Conservation (phyloP, 1,139 yeast species). For the Kazachstania sp. region DNA sequence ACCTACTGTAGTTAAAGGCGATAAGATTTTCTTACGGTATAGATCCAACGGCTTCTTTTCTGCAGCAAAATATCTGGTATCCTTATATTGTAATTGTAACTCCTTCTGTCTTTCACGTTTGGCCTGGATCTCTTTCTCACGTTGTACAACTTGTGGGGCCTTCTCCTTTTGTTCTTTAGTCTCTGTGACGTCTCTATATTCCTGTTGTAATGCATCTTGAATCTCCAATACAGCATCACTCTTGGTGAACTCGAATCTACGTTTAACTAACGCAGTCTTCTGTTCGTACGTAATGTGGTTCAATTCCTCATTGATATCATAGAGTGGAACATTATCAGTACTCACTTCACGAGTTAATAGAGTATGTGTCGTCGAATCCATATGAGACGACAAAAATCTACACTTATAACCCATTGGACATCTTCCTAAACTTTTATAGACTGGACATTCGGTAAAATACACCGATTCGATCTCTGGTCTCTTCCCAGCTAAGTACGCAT, state of each 20-base stretch:
- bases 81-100: conserved; percentile 49
- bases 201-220: conserved; percentile 44
- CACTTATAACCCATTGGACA: conserved; percentile 93
- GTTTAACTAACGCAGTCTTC: conserved; percentile 55
- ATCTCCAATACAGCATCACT: conserved; percentile 49
- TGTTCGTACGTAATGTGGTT: conserved; percentile 50
- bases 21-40: conserved; percentile 70
- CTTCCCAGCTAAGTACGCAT: conserved; percentile 54
- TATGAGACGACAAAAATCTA: conserved; percentile 81
- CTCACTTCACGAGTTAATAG: conserved; percentile 36
- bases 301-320: conserved; percentile 48
- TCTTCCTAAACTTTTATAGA: conserved; percentile 67
- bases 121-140: conserved; percentile 18
- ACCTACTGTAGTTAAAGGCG: conserved; percentile 96
- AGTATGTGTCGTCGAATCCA: conserved; percentile 39
- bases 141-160: conserved; percentile 25
- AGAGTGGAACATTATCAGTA: conserved; percentile 19
- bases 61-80: conserved; percentile 66
- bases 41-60: conserved; percentile 74
- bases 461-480: conserved; percentile 50
- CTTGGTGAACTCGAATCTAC: conserved; percentile 47
- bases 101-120: conserved; percentile 34
- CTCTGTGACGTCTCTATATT: conserved; percentile 31
- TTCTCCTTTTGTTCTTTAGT: conserved; percentile 10
- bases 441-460: conserved; percentile 66